phyloP scores from a whole-genome alignment of 495 filamentous ascomycete genomes.

The Penicillium diatomitis region DNA sequence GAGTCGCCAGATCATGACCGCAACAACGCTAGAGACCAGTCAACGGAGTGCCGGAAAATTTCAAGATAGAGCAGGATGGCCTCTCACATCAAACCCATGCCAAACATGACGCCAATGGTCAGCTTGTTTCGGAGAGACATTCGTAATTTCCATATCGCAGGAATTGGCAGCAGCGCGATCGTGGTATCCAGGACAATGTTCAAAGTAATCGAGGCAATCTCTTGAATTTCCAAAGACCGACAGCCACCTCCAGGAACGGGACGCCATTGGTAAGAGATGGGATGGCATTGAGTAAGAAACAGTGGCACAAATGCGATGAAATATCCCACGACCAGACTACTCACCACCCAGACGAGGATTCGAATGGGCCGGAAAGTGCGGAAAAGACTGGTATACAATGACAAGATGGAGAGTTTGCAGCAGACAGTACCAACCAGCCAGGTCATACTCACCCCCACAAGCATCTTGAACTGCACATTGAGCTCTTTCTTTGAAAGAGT shows the following conservation, averaged over 20 bases:
- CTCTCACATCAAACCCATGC: constrained; percentile 4
- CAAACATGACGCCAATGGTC: constrained; percentile 3
- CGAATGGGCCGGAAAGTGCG: constrained; percentile 3
- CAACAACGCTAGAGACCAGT: not conserved
- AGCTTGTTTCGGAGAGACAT: constrained; percentile 4
- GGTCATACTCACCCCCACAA: constrained; percentile 3
- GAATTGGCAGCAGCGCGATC: constrained; percentile 1
- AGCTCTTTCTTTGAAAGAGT: not conserved
- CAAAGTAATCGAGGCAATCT: constrained; percentile 1
- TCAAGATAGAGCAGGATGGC: not conserved
- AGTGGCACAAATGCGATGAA: constrained; percentile 2
- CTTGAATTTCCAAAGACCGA: constrained; percentile 1
- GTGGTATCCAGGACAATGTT: constrained; percentile 2
- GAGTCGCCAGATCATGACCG: constrained; percentile 4
- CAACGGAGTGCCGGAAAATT: not conserved
- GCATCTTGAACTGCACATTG: constrained; percentile 3
- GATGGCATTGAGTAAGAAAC: constrained; percentile 3
- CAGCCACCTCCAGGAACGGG: constrained; percentile 1
- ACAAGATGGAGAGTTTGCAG: constrained; percentile 2
- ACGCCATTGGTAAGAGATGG: constrained; percentile 1
- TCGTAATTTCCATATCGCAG: constrained; percentile 1
- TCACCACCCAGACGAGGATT: constrained; percentile 4
- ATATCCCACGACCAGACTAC: constrained; percentile 2
- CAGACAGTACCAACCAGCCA: constrained; percentile 3
- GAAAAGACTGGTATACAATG: constrained; percentile 4